Evolutionary conservation across 352 stramenopile species (phyloP).

Genomic region (Globisporangium splendens): DNA sequence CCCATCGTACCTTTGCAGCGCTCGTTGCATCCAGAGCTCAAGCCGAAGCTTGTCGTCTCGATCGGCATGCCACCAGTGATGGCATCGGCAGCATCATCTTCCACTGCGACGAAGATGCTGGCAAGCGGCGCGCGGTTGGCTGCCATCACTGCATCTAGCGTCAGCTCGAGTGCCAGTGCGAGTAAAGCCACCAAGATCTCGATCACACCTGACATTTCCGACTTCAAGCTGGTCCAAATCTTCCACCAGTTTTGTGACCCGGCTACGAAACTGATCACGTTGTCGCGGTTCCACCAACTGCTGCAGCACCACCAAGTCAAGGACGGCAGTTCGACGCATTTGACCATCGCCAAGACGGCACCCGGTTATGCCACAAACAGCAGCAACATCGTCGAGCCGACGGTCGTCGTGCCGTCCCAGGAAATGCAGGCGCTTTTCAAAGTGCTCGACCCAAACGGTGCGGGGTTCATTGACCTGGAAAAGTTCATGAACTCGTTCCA

Average conservation of each 20-base stretch:
- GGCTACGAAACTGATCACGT: constrained; percentile 39
- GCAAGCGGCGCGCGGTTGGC: neutral
- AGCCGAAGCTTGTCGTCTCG: constrained; percentile 33
- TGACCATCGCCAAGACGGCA: neutral
- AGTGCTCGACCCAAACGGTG: constrained; percentile 40
- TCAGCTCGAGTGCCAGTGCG: neutral
- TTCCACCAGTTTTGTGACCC: constrained; percentile 82
- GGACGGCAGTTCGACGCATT: constrained; percentile 25
- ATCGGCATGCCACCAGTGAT: constrained; percentile 4
- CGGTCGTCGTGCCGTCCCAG: constrained; percentile 17
- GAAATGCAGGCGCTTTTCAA: constrained; percentile 60
- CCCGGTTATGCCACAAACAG: neutral
- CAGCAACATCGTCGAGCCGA: constrained; percentile 8
- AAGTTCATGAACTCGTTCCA: constrained; percentile 85
- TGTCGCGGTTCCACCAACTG: constrained; percentile 60
- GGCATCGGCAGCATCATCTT: constrained; percentile 6
- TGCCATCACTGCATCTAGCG: neutral
- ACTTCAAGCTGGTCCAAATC: constrained; percentile 86
- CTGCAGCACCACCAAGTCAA: constrained; percentile 66
- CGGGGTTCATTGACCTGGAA: constrained; percentile 54
- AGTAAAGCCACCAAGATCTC: constrained; percentile 49
- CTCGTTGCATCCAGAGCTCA: constrained; percentile 30
- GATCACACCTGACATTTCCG: constrained; percentile 72
- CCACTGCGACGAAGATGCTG: constrained; percentile 5
- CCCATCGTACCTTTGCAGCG: constrained; percentile 47